A percentile compares a stretch with the other conserved stretches of the same genome.
Evolutionary conservation across 192 early-diverging fungal species (phyloP).

Genomic region (Radiomyces spectabilis): DNA sequence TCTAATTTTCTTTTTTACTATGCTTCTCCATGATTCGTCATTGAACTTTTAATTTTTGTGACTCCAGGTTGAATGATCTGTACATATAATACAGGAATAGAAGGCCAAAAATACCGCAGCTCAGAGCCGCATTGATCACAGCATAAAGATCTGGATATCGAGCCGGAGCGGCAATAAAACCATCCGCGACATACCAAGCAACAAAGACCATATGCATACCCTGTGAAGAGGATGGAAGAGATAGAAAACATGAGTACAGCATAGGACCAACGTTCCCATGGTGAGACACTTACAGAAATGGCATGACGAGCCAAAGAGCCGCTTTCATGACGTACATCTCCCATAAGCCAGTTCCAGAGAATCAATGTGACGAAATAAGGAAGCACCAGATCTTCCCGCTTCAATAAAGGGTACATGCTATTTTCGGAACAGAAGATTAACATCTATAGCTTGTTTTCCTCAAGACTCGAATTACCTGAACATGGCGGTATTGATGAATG

Average conservation of each 20-base stretch:
- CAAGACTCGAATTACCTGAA: constrained; percentile 47
- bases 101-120: constrained; percentile 57
- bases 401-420: constrained; percentile 86
- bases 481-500: constrained; percentile 76
- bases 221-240: constrained; percentile 5
- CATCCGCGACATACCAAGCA: constrained; percentile 52
- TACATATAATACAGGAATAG: constrained; percentile 72
- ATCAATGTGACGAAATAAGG: constrained; percentile 62
- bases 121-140: constrained; percentile 70
- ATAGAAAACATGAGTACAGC: too few relatives aligned
- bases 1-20: too few relatives aligned
- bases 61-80: constrained; percentile 50
- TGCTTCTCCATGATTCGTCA: too few relatives aligned
- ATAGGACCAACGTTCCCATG: neutral
- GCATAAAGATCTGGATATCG: constrained; percentile 75
- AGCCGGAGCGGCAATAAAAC: constrained; percentile 51
- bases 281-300: neutral
- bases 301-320: neutral
- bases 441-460: neutral
- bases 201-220: constrained; percentile 40
- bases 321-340: neutral
- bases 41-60: too few relatives aligned
- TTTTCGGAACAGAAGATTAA: neutral
- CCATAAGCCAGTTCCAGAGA: constrained; percentile 69
- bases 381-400: constrained; percentile 61